These are phyloP conservation scores for Claviceps sp. DNA, from an alignment of 2,329 filamentous ascomycete genomes.

Conservation along the genomic window DNA sequence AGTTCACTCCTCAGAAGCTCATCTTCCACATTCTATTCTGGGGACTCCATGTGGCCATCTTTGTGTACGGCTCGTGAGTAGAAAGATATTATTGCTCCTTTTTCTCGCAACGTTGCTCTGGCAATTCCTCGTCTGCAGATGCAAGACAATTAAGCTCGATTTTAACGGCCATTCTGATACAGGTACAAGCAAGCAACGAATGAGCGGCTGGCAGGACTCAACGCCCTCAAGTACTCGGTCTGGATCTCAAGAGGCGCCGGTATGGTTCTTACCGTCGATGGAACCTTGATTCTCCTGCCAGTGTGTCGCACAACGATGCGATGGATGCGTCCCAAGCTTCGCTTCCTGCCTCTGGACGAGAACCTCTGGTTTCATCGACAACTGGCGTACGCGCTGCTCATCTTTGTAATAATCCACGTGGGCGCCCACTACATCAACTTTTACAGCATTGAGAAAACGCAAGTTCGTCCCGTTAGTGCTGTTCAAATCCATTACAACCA, in stretches of 20 bases:
- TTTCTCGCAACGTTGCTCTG: too few species aligned
- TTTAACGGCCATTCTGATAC: not conserved
- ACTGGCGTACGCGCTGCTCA: slow-evolving; percentile 73
- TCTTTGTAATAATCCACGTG: slow-evolving; percentile 71
- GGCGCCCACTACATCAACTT: slow-evolving; percentile 92
- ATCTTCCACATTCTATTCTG: slow-evolving; percentile 74
- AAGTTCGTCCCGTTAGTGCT: slow-evolving; percentile 68
- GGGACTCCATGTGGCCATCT: slow-evolving; percentile 64
- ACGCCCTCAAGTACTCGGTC: slow-evolving; percentile 73
- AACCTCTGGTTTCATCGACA: slow-evolving; percentile 95
- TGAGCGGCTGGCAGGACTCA: slow-evolving; percentile 57
- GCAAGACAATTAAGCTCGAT: not conserved
- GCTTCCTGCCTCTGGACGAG: slow-evolving; percentile 87
- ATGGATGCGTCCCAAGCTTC: slow-evolving; percentile 71
- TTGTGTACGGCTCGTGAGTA: slow-evolving; percentile 71
- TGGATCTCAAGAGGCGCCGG: slow-evolving; percentile 95
- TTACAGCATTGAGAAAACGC: slow-evolving; percentile 80
- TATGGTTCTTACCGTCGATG: slow-evolving; percentile 71
- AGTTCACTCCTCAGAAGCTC: slow-evolving; percentile 58
- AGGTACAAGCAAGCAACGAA: slow-evolving; percentile 72
- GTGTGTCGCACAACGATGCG: slow-evolving; percentile 89
- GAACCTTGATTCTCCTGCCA: slow-evolving; percentile 76
- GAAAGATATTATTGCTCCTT: not conserved
- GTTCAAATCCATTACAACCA: slow-evolving; percentile 85
- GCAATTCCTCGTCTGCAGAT: too few species aligned